Evolutionary conservation across 2,329 filamentous ascomycete species (phyloP), one percentile per base, ranked within the genome.

Genomic region (Metarhizium brunneum): DNA sequence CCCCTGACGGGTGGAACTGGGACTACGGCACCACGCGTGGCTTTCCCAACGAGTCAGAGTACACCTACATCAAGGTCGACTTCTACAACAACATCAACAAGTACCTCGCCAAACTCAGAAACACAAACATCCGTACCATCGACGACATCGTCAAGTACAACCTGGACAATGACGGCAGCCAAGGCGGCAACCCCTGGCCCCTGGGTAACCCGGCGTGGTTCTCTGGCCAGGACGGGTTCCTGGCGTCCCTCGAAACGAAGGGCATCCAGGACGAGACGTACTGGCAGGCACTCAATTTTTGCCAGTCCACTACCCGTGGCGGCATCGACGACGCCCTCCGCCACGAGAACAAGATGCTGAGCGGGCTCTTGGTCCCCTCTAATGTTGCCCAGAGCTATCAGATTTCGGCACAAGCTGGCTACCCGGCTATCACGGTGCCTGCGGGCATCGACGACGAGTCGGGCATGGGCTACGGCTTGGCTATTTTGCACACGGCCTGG

Each of bases 361-460:
- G 83, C 55, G 87, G 80, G 2, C 73, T 91, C 2, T 73, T 92
- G 1, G 84, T 88, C 0, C 87, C 87, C 5, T 76, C 85, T 0
- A 82, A 87, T 63, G 83, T 86, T 3, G 86, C 79, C 0, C 84
- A 88, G 66, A 80, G 81, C 4, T 83, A 83, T 59, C 83, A 88
- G 68, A 80, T 88, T 57, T 84, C 86, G 0, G 87, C 88, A 0
- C 86, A 90, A 69, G 88, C 87, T 5, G 86, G 87, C 0, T 91
- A 90, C 64, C 87, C 87, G 0, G 77, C 88, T 64, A 75, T 90
- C 52, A 88, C 86, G 0, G 65, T 91, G 1, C 87, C 87, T 0
- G 83, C 78, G 0, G 84, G 84, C 1, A 71, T 82, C 6, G 74
- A 79, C 60, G 69, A 66, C 13, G 78, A 76, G 3, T 72, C 69